phyloP scores from a whole-genome alignment of 2,329 filamentous ascomycete genomes.

The Aspergillus texensis region DNA sequence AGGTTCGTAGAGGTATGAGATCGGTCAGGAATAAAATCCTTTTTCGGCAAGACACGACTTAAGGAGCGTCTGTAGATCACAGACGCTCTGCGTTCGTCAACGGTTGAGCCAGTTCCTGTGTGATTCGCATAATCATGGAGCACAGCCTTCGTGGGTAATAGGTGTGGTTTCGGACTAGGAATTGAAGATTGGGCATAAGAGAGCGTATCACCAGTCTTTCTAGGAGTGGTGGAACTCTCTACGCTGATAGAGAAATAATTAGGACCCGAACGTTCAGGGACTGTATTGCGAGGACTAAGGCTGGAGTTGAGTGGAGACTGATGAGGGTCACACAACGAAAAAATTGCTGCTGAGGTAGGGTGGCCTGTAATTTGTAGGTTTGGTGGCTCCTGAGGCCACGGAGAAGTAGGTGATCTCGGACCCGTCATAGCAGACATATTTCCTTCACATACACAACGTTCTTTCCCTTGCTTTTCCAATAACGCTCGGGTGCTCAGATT shows the following conservation, averaged over 20 bases:
- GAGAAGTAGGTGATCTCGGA: conserved; percentile 36
- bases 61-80: conserved; percentile 22
- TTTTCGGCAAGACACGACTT: conserved; percentile 14
- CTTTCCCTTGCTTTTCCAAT: conserved; percentile 3
- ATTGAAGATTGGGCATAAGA: conserved; percentile 69
- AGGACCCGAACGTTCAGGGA: conserved; percentile 59
- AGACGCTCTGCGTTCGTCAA: conserved; percentile 23
- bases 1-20: background rate
- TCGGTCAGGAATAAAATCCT: background rate
- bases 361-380: conserved; percentile 21
- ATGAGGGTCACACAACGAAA: conserved; percentile 24
- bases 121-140: conserved; percentile 78
- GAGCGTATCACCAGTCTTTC: conserved; percentile 74
- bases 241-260: conserved; percentile 84
- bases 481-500: conserved; percentile 9
- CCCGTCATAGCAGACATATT: conserved; percentile 36
- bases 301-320: conserved; percentile 26
- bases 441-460: conserved; percentile 9
- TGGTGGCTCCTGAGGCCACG: conserved; percentile 34
- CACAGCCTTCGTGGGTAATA: conserved; percentile 65
- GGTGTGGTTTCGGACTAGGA: conserved; percentile 44
- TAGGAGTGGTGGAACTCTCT: conserved; percentile 61
- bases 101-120: conserved; percentile 48
- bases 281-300: conserved; percentile 19
- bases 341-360: conserved; percentile 23